phyloP scores from a whole-genome alignment of 805 yeast genomes.

The Lachancea kluyveri region DNA sequence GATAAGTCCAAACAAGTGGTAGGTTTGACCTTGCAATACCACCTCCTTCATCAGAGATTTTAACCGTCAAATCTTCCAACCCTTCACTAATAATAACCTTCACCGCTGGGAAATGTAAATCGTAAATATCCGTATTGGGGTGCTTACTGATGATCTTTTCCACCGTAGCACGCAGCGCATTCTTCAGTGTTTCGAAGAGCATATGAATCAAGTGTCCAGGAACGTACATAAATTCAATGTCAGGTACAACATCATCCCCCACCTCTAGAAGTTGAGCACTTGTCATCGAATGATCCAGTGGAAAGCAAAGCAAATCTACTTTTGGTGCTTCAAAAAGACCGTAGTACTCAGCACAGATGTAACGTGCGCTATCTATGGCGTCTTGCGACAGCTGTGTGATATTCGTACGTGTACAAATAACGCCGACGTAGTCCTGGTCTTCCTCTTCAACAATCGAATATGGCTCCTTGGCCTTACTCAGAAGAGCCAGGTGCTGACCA shows the following conservation, averaged over 20 bases:
- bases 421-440: constrained; percentile 72
- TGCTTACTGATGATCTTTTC: constrained; percentile 57
- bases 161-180: constrained; percentile 82
- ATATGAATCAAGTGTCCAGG: constrained; percentile 91
- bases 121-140: constrained; percentile 39
- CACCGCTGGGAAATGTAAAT: constrained; percentile 72
- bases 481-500: constrained; percentile 86
- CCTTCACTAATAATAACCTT: constrained; percentile 87
- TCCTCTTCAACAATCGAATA: constrained; percentile 47
- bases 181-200: constrained; percentile 83
- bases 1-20: constrained; percentile 84
- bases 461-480: constrained; percentile 6
- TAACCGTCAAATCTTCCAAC: constrained; percentile 82
- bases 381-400: constrained; percentile 78
- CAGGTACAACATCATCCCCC: no score
- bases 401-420: constrained; percentile 79
- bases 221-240: constrained; percentile 80
- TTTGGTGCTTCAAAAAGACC: constrained; percentile 83
- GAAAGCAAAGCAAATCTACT: constrained; percentile 61
- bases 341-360: constrained; percentile 86
- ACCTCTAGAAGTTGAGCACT: no score
- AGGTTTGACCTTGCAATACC: constrained; percentile 82
- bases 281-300: constrained; percentile 1
- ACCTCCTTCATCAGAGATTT: constrained; percentile 90
- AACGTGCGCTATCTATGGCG: constrained; percentile 85